Percentiles rank a stretch among this genome's conserved stretches.
These are phyloP conservation scores for Curvularia sp. DNA, from an alignment of 2,329 filamentous ascomycete genomes.

Conservation along the genomic window DNA sequence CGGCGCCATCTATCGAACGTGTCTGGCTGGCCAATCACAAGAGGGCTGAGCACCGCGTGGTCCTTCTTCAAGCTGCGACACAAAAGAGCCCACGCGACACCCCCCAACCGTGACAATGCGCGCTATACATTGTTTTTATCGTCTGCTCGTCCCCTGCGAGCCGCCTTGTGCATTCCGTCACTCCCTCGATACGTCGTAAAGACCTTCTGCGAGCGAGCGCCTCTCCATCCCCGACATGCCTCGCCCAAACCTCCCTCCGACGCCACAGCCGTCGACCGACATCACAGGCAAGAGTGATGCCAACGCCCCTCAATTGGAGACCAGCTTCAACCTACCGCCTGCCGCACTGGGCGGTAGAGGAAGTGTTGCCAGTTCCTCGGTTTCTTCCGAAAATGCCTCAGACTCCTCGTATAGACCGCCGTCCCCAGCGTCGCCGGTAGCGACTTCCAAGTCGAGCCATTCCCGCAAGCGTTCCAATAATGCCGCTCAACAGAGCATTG, in stretches of 20 bases:
- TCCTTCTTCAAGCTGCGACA: constrained; percentile 30
- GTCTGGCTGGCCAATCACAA: constrained; percentile 29
- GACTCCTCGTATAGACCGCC: constrained; percentile 61
- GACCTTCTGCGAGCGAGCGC: constrained; percentile 31
- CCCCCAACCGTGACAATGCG: constrained; percentile 31
- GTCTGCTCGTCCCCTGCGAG: constrained; percentile 21
- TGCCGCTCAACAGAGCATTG: constrained; percentile 40
- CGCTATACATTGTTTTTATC: constrained; percentile 17
- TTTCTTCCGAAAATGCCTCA: constrained; percentile 56
- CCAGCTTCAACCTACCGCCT: constrained; percentile 77
- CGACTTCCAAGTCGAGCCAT: constrained; percentile 40
- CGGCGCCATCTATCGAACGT: constrained; percentile 11
- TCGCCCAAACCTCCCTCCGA: constrained; percentile 71
- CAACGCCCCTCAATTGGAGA: constrained; percentile 67
- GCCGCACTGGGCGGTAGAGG: constrained; percentile 67
- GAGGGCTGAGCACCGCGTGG: constrained; percentile 24
- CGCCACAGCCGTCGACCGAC: constrained; percentile 80
- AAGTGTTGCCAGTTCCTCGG: constrained; percentile 55
- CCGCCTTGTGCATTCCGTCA: constrained; percentile 8
- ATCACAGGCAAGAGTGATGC: constrained; percentile 74
- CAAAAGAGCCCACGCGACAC: constrained; percentile 42
- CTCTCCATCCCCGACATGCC: constrained; percentile 63
- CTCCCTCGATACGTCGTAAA: constrained; percentile 18
- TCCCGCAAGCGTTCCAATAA: constrained; percentile 44
- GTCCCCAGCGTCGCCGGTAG: constrained; percentile 51